phyloP scores from a whole-genome alignment of 768 basidiomycete species.

The Dendrothele bispora region DNA sequence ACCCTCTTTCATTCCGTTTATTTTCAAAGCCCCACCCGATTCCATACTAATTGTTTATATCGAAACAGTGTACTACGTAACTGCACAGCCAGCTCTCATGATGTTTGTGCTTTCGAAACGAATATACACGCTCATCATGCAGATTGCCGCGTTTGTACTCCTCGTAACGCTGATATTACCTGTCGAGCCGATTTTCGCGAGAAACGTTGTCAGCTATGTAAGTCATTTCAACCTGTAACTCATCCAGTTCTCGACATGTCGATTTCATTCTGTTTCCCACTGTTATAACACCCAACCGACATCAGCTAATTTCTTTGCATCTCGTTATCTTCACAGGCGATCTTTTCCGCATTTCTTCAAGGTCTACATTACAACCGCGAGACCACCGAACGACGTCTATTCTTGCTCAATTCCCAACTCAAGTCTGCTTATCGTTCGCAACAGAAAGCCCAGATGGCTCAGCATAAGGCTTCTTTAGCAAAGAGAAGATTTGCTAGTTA shows the following conservation, averaged over 20 bases:
- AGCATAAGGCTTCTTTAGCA: slow-evolving; percentile 28
- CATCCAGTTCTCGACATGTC: not conserved
- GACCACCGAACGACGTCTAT: slow-evolving; percentile 35
- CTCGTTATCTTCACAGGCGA: too few species aligned
- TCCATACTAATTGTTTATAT: not conserved
- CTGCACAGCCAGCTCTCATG: slow-evolving; percentile 21
- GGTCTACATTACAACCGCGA: too few species aligned
- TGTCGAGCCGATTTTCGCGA: slow-evolving; percentile 19
- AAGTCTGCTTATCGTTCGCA: slow-evolving; percentile 16
- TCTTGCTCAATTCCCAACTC: slow-evolving; percentile 32
- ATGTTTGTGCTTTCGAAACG: slow-evolving; percentile 22
- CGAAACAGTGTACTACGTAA: slow-evolving; percentile 21
- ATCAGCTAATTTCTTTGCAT: too few species aligned
- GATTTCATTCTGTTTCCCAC: too few species aligned
- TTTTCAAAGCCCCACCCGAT: not conserved
- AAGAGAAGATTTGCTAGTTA: slow-evolving; percentile 45
- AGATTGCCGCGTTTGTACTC: slow-evolving; percentile 17
- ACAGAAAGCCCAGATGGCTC: slow-evolving; percentile 38
- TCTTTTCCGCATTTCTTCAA: not conserved
- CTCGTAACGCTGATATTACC: slow-evolving; percentile 18
- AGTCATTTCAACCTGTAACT: slow-evolving; percentile 29
- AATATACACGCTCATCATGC: slow-evolving; percentile 20
- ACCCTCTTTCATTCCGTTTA: not conserved
- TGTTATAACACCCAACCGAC: too few species aligned
- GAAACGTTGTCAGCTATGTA: slow-evolving; percentile 22